These are phyloP conservation scores for Arthrobotrys musiformis DNA, from an alignment of 2,329 filamentous ascomycete genomes.

Conservation along the genomic window DNA sequence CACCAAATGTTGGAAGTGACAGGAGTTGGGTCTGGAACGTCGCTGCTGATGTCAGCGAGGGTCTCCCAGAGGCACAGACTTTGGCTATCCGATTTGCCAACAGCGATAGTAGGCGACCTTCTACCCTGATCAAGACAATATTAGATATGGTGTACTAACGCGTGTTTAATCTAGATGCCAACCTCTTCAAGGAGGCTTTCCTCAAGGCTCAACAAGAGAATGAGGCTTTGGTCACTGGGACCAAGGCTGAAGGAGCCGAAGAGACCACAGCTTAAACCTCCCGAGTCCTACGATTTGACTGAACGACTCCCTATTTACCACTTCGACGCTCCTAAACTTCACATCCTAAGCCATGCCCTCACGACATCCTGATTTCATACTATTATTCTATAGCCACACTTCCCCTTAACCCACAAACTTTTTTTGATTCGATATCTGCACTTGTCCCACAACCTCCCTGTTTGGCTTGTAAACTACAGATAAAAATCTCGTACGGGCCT, in stretches of 20 bases:
- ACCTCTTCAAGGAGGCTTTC: conserved; percentile 96
- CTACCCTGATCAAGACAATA: conserved; percentile 1
- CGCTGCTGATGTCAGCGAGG: conserved; percentile 96
- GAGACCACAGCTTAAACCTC: conserved; percentile 6
- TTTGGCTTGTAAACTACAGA: conserved; percentile 41
- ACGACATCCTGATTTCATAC: background rate
- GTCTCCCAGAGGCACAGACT: conserved; percentile 94
- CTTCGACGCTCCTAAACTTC: background rate
- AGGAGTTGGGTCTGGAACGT: conserved; percentile 99
- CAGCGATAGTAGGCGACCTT: conserved; percentile 80
- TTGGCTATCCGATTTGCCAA: conserved; percentile 98
- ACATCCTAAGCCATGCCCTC: background rate
- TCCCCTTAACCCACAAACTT: background rate
- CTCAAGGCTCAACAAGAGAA: conserved; percentile 97
- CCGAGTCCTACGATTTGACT: background rate
- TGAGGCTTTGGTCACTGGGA: conserved; percentile 77
- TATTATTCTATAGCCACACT: background rate
- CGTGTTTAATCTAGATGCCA: conserved; percentile 75
- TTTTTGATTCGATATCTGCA: conserved; percentile 23
- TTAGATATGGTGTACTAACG: conserved; percentile 21
- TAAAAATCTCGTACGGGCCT: conserved; percentile 20
- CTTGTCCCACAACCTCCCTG: background rate
- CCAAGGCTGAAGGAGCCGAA: background rate
- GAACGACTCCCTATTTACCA: background rate
- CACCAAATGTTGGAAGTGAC: conserved; percentile 96